Evolutionary conservation across 2,329 filamentous ascomycete genomes (phyloP).

Genomic region (Cladobotryum protrusum): DNA sequence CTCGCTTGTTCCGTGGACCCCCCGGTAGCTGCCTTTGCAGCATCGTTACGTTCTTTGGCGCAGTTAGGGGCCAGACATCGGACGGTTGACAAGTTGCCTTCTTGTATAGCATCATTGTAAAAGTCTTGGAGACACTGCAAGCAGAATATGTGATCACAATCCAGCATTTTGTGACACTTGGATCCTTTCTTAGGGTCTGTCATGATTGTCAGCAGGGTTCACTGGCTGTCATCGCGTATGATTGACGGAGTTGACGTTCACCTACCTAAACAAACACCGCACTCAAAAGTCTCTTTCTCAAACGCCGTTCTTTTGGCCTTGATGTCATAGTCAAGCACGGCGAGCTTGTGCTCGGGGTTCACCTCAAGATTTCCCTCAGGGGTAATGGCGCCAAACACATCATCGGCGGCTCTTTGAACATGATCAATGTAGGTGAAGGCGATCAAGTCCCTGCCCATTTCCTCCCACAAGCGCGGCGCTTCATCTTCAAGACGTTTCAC

Average conservation of each 20-base stretch:
- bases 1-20: slow-evolving; percentile 21
- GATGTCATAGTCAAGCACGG: slow-evolving; percentile 71
- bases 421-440: slow-evolving; percentile 60
- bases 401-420: slow-evolving; percentile 51
- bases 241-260: not conserved
- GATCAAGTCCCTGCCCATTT: slow-evolving; percentile 52
- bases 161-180: slow-evolving; percentile 72
- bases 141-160: slow-evolving; percentile 91
- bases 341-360: slow-evolving; percentile 55
- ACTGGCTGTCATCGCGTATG: not conserved
- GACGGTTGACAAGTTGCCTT: slow-evolving; percentile 74
- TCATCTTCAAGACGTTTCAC: slow-evolving; percentile 46
- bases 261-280: slow-evolving; percentile 70
- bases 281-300: slow-evolving; percentile 78
- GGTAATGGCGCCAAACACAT: slow-evolving; percentile 53
- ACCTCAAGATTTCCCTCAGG: slow-evolving; percentile 45
- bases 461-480: slow-evolving; percentile 53
- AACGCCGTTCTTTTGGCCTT: slow-evolving; percentile 69
- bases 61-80: slow-evolving; percentile 77
- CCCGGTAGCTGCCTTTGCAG: slow-evolving; percentile 12
- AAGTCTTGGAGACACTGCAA: slow-evolving; percentile 80
- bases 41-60: slow-evolving; percentile 52
- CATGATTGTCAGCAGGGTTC: slow-evolving; percentile 15
- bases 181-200: slow-evolving; percentile 82
- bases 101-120: slow-evolving; percentile 79